Percentiles rank a stretch among this genome's conserved stretches.
phyloP scores from a whole-genome alignment of 2,329 filamentous ascomycete genomes.

The Dendrostoma leiphaemia region DNA sequence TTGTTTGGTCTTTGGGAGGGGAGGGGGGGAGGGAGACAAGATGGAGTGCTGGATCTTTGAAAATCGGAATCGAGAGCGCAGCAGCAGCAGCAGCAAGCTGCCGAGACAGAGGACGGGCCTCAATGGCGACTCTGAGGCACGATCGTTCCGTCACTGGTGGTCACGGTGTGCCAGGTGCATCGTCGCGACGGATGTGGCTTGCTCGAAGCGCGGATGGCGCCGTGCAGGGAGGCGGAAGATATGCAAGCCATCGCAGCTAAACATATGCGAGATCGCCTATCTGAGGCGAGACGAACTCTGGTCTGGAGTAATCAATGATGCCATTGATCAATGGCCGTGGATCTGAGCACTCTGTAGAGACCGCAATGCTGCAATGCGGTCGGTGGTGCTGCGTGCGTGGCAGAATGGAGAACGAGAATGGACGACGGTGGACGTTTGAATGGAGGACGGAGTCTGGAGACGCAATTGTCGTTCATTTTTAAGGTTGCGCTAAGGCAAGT shows the following conservation, averaged over 20 bases:
- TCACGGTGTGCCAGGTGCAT: background rate
- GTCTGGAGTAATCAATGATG: too few species aligned
- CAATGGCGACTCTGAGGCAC: background rate
- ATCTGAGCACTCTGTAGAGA: too few species aligned
- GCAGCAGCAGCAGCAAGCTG: slow-evolving; percentile 7
- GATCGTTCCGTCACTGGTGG: background rate
- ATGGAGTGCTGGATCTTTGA: background rate
- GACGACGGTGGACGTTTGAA: too few species aligned
- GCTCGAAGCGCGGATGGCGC: background rate
- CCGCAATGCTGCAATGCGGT: too few species aligned
- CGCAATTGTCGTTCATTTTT: background rate
- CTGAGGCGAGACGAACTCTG: background rate
- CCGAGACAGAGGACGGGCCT: slow-evolving; percentile 17
- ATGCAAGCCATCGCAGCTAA: slow-evolving; percentile 8
- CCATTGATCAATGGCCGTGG: too few species aligned
- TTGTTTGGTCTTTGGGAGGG: background rate
- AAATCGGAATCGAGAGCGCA: background rate
- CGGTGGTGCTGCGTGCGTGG: too few species aligned
- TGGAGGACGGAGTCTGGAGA: background rate
- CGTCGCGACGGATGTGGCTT: background rate
- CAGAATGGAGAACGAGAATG: too few species aligned
- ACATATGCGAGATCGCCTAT: slow-evolving; percentile 12
- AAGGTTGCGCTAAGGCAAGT: background rate
- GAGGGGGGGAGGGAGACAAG: background rate
- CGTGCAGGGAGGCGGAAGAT: background rate